Conservation (phyloP, 1,284 basidiomycete species). For the Phellopilus nigrolimitatus region DNA sequence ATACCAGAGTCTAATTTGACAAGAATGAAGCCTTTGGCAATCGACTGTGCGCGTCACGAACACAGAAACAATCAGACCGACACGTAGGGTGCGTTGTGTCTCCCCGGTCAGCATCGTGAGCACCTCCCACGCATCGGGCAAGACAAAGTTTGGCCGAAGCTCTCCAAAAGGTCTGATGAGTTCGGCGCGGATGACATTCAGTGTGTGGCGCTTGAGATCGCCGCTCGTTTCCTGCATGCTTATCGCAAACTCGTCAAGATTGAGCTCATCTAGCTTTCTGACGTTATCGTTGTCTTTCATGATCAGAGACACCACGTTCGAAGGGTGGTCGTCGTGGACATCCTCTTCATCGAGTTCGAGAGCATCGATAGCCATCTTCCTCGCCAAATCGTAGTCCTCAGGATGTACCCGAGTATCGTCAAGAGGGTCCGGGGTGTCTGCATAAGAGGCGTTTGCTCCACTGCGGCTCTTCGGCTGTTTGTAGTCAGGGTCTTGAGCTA, state of each 20-base stretch:
- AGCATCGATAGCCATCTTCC: constrained; percentile 98
- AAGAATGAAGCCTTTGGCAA: constrained; percentile 44
- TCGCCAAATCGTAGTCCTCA: constrained; percentile 95
- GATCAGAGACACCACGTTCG: constrained; percentile 79
- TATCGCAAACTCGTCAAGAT: constrained; percentile 94
- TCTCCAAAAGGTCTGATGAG: constrained; percentile 86
- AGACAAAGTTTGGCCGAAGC: constrained; percentile 61
- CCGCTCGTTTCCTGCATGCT: constrained; percentile 83
- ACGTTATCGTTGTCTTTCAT: constrained; percentile 81
- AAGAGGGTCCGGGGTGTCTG: constrained; percentile 68
- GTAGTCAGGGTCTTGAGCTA: constrained; percentile 66
- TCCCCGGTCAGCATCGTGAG: constrained; percentile 96
- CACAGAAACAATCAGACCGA: constrained; percentile 84
- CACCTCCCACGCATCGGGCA: constrained; percentile 76
- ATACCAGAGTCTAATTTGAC: constrained; percentile 90
- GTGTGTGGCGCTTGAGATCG: constrained; percentile 82
- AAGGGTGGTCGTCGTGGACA: constrained; percentile 84
- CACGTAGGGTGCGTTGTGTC: constrained; percentile 72
- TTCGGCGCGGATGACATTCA: constrained; percentile 87
- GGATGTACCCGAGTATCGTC: constrained; percentile 97
- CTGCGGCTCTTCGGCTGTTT: constrained; percentile 61
- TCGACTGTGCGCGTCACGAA: constrained; percentile 60
- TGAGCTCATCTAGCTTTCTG: constrained; percentile 85
- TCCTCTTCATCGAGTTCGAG: constrained; percentile 95
- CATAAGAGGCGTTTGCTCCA: constrained; percentile 54